phyloP scores from a whole-genome alignment of 208 protist genomes.

The Leishmania lainsoni region DNA sequence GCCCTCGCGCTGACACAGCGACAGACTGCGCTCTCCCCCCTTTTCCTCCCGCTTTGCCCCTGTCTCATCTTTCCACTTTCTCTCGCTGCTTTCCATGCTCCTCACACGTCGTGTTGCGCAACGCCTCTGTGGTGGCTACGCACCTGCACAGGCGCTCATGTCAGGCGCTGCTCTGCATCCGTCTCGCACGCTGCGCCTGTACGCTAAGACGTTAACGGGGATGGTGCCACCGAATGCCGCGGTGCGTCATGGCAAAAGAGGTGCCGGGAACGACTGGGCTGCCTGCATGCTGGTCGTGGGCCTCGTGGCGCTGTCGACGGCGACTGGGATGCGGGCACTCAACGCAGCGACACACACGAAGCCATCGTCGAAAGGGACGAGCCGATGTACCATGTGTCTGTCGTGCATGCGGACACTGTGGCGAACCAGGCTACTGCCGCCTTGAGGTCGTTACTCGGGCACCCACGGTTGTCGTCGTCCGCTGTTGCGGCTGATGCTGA shows the following conservation, averaged over 20 bases:
- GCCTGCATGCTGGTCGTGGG: neutral
- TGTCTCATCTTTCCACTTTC: too few relatives aligned
- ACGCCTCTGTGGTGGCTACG: neutral
- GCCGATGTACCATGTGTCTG: conserved; percentile 1
- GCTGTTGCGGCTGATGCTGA: neutral
- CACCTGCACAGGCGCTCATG: neutral
- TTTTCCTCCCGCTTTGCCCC: neutral
- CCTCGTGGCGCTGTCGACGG: neutral
- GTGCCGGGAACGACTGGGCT: neutral
- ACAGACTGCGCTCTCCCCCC: neutral
- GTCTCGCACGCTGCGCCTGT: neutral
- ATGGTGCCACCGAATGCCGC: neutral
- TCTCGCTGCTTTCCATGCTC: conserved; percentile 1
- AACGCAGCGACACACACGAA: neutral
- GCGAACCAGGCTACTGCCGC: conserved; percentile 7
- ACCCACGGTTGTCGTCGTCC: neutral
- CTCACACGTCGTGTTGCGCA: neutral
- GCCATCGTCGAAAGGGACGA: neutral
- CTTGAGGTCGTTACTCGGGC: neutral
- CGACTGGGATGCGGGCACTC: neutral
- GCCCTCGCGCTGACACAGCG: conserved; percentile 1
- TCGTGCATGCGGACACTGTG: neutral
- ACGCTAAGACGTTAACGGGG: neutral
- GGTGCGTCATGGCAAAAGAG: neutral
- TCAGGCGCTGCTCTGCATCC: neutral